These are phyloP conservation scores for Fusarium pseudonygamai DNA, from an alignment of 2,329 filamentous ascomycete species.

Conservation along the genomic window DNA sequence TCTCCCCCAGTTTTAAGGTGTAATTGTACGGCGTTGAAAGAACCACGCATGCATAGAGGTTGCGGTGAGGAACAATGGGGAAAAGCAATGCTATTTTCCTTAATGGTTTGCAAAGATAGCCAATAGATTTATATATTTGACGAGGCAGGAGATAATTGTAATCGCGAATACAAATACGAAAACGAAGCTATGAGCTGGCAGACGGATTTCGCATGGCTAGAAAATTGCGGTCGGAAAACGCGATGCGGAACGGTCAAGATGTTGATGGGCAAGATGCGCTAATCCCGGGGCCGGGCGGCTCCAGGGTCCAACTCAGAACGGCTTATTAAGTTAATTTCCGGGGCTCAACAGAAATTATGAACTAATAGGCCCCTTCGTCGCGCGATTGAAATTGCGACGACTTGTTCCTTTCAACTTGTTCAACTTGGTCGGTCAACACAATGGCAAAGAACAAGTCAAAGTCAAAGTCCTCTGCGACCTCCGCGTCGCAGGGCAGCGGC, in stretches of 20 bases:
- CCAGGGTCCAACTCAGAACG: slow-evolving; percentile 23
- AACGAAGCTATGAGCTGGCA: slow-evolving; percentile 24
- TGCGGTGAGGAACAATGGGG: slow-evolving; percentile 17
- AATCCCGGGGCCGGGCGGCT: slow-evolving; percentile 34
- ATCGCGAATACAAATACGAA: slow-evolving; percentile 42
- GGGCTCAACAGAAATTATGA: slow-evolving; percentile 27
- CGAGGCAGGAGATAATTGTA: background rate
- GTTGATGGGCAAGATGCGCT: slow-evolving; percentile 24
- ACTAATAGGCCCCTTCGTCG: slow-evolving; percentile 2
- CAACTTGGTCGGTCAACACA: slow-evolving; percentile 10
- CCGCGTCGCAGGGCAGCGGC: slow-evolving; percentile 39
- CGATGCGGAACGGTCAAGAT: slow-evolving; percentile 18
- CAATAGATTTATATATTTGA: slow-evolving; percentile 23
- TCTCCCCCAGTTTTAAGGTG: slow-evolving; percentile 12
- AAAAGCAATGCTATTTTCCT: slow-evolving; percentile 9
- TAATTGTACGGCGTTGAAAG: slow-evolving; percentile 31
- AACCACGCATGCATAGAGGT: slow-evolving; percentile 7
- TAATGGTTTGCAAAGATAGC: background rate
- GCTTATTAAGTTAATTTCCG: slow-evolving; percentile 31
- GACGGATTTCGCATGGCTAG: slow-evolving; percentile 1
- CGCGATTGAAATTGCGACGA: background rate
- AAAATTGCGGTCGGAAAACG: slow-evolving; percentile 22
- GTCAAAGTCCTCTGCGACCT: slow-evolving; percentile 32
- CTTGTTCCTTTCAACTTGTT: background rate
- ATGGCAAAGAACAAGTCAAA: slow-evolving; percentile 33